Evolutionary conservation across 169 alveolate genomes (phyloP).

Genomic region (Amoebophrya sp.): DNA sequence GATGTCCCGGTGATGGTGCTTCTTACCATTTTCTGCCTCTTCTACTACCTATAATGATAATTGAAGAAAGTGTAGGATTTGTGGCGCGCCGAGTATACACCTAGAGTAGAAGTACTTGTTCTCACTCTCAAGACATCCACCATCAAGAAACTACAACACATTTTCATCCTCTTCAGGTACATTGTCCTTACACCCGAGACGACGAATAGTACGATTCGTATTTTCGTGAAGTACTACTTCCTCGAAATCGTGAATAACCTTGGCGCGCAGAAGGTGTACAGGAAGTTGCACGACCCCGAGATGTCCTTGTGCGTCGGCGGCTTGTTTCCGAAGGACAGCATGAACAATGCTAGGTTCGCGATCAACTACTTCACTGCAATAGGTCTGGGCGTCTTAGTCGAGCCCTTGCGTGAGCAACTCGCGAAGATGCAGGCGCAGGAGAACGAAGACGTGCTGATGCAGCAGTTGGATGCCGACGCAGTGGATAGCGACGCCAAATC

Average conservation of each 20-base stretch:
- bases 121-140: no score
- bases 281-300: neutral
- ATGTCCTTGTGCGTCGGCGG: slow-evolving; percentile 70
- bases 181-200: slow-evolving; percentile 86
- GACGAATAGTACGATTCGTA: slow-evolving; percentile 90
- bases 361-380: slow-evolving; percentile 92
- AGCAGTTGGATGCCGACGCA: neutral
- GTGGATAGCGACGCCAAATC: no score
- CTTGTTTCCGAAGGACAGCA: slow-evolving; percentile 83
- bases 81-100: no score
- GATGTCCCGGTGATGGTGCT: no score
- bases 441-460: no score
- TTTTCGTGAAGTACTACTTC: slow-evolving; percentile 83
- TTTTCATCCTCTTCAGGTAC: slow-evolving; percentile 71
- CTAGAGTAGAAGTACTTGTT: no score
- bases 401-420: slow-evolving; percentile 73
- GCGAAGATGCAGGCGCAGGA: neutral
- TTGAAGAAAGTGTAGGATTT: no score
- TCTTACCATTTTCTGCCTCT: no score
- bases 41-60: no score
- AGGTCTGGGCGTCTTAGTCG: slow-evolving; percentile 85
- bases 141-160: no score
- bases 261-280: neutral
- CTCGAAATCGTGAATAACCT: slow-evolving; percentile 77
- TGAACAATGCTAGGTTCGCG: slow-evolving; percentile 84